Base-by-base conservation (phyloP, 2,329 filamentous ascomycete species). In the Fusarium verrucosum region DNA sequence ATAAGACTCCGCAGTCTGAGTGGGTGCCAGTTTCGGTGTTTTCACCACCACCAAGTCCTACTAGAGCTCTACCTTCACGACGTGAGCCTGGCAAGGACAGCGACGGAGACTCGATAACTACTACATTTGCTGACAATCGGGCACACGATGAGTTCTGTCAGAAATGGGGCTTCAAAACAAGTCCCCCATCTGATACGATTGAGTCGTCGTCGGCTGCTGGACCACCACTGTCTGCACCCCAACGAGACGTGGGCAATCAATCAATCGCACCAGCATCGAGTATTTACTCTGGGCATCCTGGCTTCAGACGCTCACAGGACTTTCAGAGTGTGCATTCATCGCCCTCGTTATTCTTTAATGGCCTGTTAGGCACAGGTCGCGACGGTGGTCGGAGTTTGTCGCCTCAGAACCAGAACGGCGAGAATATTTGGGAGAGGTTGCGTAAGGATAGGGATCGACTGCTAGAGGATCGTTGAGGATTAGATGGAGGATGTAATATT, bases 271-370 rank as follows among this genome's bases (percentile, higher is more conserved):
- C 44, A 19, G n/a, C 58, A 5, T 71, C 69, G 17, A 71, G 69
- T 17, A 13, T 68, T 3, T 71, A 70, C 51, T 71, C 67, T 17
- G 23, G 45, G 3, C 54, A 65, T 23, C 51, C 63, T 16, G 63
- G 59, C 10, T 65, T 67, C 25, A 57, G 59, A 17, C 50, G 46
- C 7, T 57, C 50, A 26, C 59, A 65, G 30, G 42, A 51, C n/a
- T 19, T 22, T 26, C 22, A 13, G 6, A 32, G 8, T 9, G 7
- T 32, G 5, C 16, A 16, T 17, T 57, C 28, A 36, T 23, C n/a
- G 13, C n/a, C 10, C 38, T 25, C 26, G 16, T 11, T 17, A 32
- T 22, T 14, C 38, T 5, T 50, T 53, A 25, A 50, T n/a, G 14
- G 4, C 9, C 14, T 32, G 30, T 32, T n/a, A 8, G 11, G 7